phyloP scores from a whole-genome alignment of 2,329 filamentous ascomycete species.

The Cryoendolithus antarcticus region DNA sequence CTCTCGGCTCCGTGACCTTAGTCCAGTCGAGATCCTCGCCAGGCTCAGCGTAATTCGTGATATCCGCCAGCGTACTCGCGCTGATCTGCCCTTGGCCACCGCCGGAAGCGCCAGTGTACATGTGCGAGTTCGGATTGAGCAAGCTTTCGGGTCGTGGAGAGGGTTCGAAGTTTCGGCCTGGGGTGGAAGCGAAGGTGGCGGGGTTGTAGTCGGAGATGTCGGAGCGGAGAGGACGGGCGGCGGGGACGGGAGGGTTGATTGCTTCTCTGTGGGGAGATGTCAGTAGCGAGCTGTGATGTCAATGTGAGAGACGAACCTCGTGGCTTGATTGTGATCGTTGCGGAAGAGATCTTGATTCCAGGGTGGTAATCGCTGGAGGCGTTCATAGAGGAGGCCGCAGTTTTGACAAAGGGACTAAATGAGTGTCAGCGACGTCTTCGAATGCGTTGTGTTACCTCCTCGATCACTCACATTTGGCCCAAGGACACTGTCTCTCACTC shows the following conservation, averaged over 20 bases:
- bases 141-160: conserved; percentile 4
- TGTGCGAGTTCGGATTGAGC: conserved; percentile 15
- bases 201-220: conserved; percentile 18
- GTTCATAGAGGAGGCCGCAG: conserved; percentile 80
- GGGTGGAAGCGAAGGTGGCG: background rate
- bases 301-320: conserved; percentile 7
- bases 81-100: conserved; percentile 20
- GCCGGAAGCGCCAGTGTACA: conserved; percentile 21
- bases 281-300: background rate
- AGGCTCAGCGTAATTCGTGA: conserved; percentile 25
- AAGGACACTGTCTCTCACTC: conserved; percentile 55
- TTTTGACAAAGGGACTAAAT: conserved; percentile 77
- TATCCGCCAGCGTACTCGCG: conserved; percentile 20
- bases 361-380: conserved; percentile 68
- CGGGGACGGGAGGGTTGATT: conserved; percentile 9
- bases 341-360: conserved; percentile 61
- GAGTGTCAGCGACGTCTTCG: background rate
- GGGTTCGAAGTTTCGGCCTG: conserved; percentile 1
- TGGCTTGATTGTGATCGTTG: conserved; percentile 28
- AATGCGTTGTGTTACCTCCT: too few relatives aligned
- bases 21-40: conserved; percentile 28
- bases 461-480: conserved; percentile 43
- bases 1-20: conserved; percentile 23
- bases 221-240: conserved; percentile 15
- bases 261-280: conserved; percentile 2